Conservation (phyloP, 352 stramenopile genomes). For the Pythium phragmitis region DNA sequence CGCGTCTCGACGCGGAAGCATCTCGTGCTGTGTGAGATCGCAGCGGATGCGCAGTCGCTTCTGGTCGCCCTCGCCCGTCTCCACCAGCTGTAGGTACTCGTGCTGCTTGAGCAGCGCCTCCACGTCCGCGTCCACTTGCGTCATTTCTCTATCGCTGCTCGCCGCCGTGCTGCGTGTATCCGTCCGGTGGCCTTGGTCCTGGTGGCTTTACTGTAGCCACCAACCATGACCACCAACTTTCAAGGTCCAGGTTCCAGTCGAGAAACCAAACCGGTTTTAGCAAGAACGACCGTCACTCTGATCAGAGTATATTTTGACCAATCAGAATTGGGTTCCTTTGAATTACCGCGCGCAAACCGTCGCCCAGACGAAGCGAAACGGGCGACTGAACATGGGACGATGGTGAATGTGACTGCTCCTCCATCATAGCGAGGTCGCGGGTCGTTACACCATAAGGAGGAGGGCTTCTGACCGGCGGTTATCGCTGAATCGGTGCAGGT, state of each 20-base stretch:
- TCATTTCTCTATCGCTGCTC: conserved; percentile 1
- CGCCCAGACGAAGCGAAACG: neutral
- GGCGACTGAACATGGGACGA: neutral
- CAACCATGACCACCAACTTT: neutral
- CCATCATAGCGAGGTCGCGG: neutral
- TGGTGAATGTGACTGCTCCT: neutral
- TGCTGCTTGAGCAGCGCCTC: conserved; percentile 45
- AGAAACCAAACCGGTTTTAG: neutral
- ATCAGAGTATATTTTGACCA: neutral
- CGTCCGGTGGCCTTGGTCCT: neutral
- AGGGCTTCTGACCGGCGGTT: neutral
- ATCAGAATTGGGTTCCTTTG: neutral
- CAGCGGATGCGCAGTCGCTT: conserved; percentile 67
- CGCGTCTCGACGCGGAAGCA: conserved; percentile 55
- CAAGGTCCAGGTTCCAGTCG: conserved; percentile 17
- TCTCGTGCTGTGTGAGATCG: conserved; percentile 76
- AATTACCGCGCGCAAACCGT: neutral
- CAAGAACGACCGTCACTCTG: neutral
- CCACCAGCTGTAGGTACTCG: conserved; percentile 54
- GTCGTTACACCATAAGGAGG: neutral
- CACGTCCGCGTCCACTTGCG: conserved; percentile 37
- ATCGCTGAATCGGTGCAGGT: no score
- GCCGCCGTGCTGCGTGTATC: neutral
- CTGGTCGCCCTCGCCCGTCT: conserved; percentile 41
- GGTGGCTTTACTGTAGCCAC: conserved; percentile 15